Conservation (phyloP, 2,329 filamentous ascomycete genomes). For the Microdochium bolleyi region DNA sequence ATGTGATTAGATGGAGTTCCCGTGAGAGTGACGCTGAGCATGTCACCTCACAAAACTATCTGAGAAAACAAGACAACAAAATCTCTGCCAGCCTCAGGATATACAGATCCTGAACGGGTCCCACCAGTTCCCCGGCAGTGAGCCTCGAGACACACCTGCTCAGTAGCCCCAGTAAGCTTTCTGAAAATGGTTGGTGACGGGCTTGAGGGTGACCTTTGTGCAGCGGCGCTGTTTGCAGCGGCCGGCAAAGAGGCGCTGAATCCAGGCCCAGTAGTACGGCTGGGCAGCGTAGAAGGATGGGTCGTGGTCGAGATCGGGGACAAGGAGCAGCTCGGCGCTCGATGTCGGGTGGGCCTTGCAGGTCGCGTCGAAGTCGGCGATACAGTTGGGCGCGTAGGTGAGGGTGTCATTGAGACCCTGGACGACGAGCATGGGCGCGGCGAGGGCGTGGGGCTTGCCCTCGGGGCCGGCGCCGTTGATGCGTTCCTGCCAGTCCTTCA, state of each 20-base stretch:
- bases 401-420: conserved; percentile 11
- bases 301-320: conserved; percentile 1
- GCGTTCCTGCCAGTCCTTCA: background rate
- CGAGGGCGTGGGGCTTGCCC: conserved; percentile 7
- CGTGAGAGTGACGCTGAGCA: too few relatives aligned
- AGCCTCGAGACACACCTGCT: background rate
- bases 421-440: conserved; percentile 12
- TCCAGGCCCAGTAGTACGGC: background rate
- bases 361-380: conserved; percentile 5
- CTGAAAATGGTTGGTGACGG: background rate
- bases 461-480: conserved; percentile 8
- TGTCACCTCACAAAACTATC: too few relatives aligned
- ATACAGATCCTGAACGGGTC: too few relatives aligned
- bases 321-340: background rate
- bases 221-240: background rate
- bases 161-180: background rate
- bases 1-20: too few relatives aligned
- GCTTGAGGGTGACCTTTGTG: background rate
- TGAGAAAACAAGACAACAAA: too few relatives aligned
- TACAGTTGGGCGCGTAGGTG: background rate
- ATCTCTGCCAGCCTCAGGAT: too few relatives aligned
- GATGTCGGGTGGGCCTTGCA: conserved; percentile 4
- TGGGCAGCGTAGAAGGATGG: background rate
- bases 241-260: background rate
- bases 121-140: too few relatives aligned